phyloP scores from a whole-genome alignment of 768 basidiomycete species.

The Suillus cothurnatus region DNA sequence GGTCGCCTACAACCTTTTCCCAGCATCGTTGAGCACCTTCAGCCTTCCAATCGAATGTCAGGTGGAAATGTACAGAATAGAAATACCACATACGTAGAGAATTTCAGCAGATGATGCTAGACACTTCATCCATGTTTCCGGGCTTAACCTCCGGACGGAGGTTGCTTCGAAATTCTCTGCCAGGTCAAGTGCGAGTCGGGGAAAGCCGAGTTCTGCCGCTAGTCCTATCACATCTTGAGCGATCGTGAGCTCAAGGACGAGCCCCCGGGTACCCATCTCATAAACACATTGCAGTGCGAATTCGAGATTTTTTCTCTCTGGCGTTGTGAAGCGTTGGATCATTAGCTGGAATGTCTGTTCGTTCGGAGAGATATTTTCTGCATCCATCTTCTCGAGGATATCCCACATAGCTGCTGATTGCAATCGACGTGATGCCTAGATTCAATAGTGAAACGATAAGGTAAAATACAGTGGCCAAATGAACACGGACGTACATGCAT shows the following conservation, averaged over 20 bases:
- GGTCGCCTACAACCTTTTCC: slow-evolving; percentile 54
- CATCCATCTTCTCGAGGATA: slow-evolving; percentile 58
- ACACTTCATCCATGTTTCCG: slow-evolving; percentile 64
- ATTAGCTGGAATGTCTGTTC: slow-evolving; percentile 54
- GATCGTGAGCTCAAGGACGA: slow-evolving; percentile 52
- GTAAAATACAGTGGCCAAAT: not conserved
- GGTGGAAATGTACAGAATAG: not conserved
- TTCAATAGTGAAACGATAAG: slow-evolving; percentile 15
- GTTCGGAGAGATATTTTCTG: slow-evolving; percentile 50
- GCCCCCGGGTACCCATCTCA: slow-evolving; percentile 53
- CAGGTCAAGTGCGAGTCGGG: slow-evolving; percentile 74
- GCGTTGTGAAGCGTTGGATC: slow-evolving; percentile 46
- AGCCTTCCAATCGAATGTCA: slow-evolving; percentile 41
- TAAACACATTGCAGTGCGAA: slow-evolving; percentile 61
- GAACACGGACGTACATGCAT: slow-evolving; percentile 49
- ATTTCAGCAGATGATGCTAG: slow-evolving; percentile 63
- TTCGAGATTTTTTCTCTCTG: slow-evolving; percentile 55
- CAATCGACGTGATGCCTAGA: slow-evolving; percentile 49
- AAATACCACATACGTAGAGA: slow-evolving; percentile 64
- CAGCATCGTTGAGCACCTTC: slow-evolving; percentile 69
- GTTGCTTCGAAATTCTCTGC: slow-evolving; percentile 59
- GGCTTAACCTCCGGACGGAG: slow-evolving; percentile 54
- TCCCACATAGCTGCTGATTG: slow-evolving; percentile 45
- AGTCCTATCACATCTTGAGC: slow-evolving; percentile 54
- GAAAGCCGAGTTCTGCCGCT: slow-evolving; percentile 53